Base-by-base conservation (phyloP, 192 early-diverging fungal genomes). In the Phlyctochytrium planicorne region DNA sequence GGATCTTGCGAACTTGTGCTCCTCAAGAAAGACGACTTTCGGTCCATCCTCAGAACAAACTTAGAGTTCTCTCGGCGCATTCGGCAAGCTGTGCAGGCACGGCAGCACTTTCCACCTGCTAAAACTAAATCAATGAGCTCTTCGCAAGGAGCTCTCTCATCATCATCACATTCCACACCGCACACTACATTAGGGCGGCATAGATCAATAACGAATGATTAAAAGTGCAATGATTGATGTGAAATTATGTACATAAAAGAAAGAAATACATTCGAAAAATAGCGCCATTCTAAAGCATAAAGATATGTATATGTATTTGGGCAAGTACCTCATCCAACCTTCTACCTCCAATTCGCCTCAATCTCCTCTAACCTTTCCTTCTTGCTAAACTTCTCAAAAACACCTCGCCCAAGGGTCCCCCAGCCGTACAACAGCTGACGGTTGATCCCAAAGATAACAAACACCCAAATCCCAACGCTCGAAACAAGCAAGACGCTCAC, bases 391-490 rank as follows among this genome's bases (percentile, higher is more conserved):
- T 27, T 27, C 6, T 4, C 6, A 6, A 12, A 25, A 10, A 25
- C 6, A 27, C 27, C 55, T 6, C 4, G 14, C 6, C 10, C 10
- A 12, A 12, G 27, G 55, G 10, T 57, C 10, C 10, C 27, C 55
- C 55, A 57, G 27, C 27, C 55, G 25, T 57, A 57, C 14, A 57
- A 10, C 10, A 57, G 10, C 55, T 57, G 55, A 4, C 10, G 55
- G 55, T 57, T 57, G 55, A 57, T 24, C 6, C 71, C 71, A 62
- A 72, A 72, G 17, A 72, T 59, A 31, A 72, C 30, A 59, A 72
- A 72, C 23, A 61, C 32, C 71, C 71, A 72, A 12, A 72, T 3
- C 3, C 71, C 71, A n/a, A 67, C 57, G 6, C 50, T 17, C 2
- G 64, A 56, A 3, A 62, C 52, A 6, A 59, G 34, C 1, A 52